Base-by-base conservation (phyloP, 2,329 filamentous ascomycete species). In the Fragosphaeria purpurea region DNA sequence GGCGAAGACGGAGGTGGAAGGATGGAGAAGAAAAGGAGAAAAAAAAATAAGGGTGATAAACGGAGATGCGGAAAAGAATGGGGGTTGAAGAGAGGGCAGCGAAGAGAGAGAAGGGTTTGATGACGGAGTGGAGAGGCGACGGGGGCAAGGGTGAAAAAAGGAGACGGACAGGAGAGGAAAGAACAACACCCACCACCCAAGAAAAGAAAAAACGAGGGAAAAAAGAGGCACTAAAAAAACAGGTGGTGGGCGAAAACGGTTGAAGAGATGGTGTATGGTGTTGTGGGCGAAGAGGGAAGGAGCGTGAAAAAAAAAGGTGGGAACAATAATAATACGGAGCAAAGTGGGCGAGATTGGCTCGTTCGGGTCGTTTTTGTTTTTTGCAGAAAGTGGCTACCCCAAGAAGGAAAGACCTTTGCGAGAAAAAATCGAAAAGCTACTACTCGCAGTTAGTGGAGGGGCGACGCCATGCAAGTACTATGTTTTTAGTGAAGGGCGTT, bases 41-140 rank as follows among this genome's bases (percentile, higher is more conserved):
- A 10, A 39, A 13, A 35, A 45, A 50, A 38, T 37, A 37, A 39
- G 22, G 38, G 37, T 40, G 44, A 39, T 10, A 52, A 50, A 50
- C 46, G 50, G 44, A 47, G 44, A 46, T 44, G 46, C 39, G 49
- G 41, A 13, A 53, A 50, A 43, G 34, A 12, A 49, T 38, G 50
- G 50, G 42, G 13, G 40, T 11, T 39, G 35, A 44, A 43, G 42
- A 43, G 41, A 41, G 37, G 35, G 9, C 10, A 41, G 42, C 31
- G n/a, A 32, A 10, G 46, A 44, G 30, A 34, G 39, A n/a, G 33
- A 46, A 38, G 65, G 63, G 58, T 57, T 22, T 53, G 55, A 47
- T 51, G 49, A 47, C 49, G 44, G 44, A 50, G 49, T 50, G 49
- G 49, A 44, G 49, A 47, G 49, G 41, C 40, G 44, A 47, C 22